Evolutionary conservation across 1,139 yeast genomes (phyloP).

Genomic region (Yamadazyma mexicana): DNA sequence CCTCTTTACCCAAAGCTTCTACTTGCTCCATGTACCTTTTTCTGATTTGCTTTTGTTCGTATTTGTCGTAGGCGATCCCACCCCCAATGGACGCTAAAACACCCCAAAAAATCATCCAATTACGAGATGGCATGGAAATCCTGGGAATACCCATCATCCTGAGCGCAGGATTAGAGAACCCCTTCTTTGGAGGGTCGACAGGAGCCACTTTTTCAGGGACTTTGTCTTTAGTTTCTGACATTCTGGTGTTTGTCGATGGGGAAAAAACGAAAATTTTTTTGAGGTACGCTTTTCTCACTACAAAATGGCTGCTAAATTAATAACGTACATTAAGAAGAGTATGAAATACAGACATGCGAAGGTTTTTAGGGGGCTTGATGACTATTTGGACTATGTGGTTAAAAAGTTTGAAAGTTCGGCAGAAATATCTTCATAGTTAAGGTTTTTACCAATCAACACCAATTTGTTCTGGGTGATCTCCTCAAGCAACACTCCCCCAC

Average conservation of each 20-base stretch:
- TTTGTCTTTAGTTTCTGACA: conserved; percentile 2
- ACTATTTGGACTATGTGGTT: not conserved
- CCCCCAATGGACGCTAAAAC: conserved; percentile 67
- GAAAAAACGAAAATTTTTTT: not conserved
- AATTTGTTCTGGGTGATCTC: conserved; percentile 50
- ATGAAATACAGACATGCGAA: not conserved
- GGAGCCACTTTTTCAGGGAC: conserved; percentile 7
- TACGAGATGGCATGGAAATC: conserved; percentile 79
- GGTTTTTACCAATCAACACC: conserved; percentile 79
- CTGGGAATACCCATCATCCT: conserved; percentile 84
- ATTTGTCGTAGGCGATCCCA: conserved; percentile 75
- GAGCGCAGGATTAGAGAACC: conserved; percentile 83
- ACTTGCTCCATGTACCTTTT: conserved; percentile 67
- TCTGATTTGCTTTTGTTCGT: conserved; percentile 67
- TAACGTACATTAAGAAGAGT: not conserved
- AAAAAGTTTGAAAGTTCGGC: conserved; percentile 19
- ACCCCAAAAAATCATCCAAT: conserved; percentile 90
- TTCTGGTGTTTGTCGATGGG: not conserved
- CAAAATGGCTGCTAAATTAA: conserved; percentile 1
- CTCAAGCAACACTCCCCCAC: conserved; percentile 43
- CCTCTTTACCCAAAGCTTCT: conserved; percentile 42
- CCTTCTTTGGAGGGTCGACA: conserved; percentile 33
- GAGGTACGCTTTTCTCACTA: not conserved
- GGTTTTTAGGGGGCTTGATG: too few relatives aligned
- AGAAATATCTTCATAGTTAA: conserved; percentile 33